phyloP scores from a whole-genome alignment of 768 basidiomycete genomes.

The Boletellus emodensis region DNA sequence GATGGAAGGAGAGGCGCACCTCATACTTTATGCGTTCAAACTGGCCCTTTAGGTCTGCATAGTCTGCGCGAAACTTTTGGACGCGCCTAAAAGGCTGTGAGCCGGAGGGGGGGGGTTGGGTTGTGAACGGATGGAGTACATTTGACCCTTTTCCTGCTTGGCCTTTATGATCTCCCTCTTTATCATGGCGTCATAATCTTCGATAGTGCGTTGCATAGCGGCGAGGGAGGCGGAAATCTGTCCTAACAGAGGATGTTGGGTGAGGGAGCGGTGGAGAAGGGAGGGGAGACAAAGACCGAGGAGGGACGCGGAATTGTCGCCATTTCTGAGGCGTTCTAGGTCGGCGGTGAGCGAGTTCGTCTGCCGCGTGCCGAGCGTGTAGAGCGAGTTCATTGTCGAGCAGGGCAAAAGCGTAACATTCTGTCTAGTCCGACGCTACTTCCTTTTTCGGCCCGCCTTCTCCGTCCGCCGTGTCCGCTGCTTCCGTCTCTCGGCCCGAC shows the following conservation, averaged over 20 bases:
- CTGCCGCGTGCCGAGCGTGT: constrained; percentile 90
- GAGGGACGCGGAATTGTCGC: constrained; percentile 75
- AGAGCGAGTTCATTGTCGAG: constrained; percentile 85
- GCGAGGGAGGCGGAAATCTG: constrained; percentile 98
- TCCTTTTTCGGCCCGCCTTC: constrained; percentile 70
- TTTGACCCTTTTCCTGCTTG: constrained; percentile 94
- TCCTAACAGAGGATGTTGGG: constrained; percentile 49
- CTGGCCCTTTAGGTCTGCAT: constrained; percentile 73
- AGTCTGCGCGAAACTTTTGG: constrained; percentile 87
- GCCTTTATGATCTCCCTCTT: constrained; percentile 94
- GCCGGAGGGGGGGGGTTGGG: not conserved
- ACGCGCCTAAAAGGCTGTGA: constrained; percentile 61
- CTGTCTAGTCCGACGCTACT: constrained; percentile 12
- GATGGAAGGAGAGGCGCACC: constrained; percentile 18
- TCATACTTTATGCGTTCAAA: constrained; percentile 77
- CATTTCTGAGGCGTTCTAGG: constrained; percentile 75
- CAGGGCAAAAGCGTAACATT: not conserved
- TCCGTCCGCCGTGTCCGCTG: constrained; percentile 62
- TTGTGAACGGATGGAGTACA: constrained; percentile 46
- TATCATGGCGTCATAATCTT: constrained; percentile 97
- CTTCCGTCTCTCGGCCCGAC: constrained; percentile 57
- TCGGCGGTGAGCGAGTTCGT: constrained; percentile 86
- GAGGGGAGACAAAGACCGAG: constrained; percentile 56
- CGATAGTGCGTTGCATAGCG: constrained; percentile 89
- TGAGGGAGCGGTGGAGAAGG: not conserved